Evolutionary conservation across 352 stramenopile genomes (phyloP).

Genomic region (Phytophthora brassicae): DNA sequence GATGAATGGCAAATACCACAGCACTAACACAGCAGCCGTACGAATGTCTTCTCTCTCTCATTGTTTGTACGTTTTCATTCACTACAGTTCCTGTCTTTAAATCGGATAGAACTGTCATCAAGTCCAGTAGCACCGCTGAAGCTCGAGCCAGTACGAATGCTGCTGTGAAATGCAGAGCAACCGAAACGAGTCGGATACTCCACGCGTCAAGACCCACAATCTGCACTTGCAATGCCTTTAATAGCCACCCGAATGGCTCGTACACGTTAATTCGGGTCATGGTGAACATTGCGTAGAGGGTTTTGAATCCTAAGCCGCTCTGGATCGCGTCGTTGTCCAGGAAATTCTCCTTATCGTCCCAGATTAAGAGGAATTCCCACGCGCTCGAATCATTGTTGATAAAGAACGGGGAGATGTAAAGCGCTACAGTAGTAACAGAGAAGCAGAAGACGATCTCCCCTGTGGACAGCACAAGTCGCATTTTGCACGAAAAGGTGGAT

Average conservation of each 20-base stretch:
- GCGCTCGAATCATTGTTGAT: slow-evolving; percentile 1
- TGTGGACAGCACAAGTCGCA: slow-evolving; percentile 25
- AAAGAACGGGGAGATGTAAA: slow-evolving; percentile 26
- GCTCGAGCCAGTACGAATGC: slow-evolving; percentile 29
- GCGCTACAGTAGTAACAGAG: slow-evolving; percentile 1
- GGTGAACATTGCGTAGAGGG: slow-evolving; percentile 49
- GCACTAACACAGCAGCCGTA: slow-evolving; percentile 44
- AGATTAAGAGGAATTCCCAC: slow-evolving; percentile 56
- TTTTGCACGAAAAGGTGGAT: slow-evolving; percentile 12
- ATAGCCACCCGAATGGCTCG: slow-evolving; percentile 64
- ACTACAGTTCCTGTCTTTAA: background rate
- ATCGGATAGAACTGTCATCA: slow-evolving; percentile 19
- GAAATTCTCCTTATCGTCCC: slow-evolving; percentile 69
- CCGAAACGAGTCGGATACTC: slow-evolving; percentile 42
- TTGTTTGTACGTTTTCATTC: background rate
- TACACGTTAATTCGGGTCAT: slow-evolving; percentile 68
- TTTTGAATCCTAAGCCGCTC: slow-evolving; percentile 29
- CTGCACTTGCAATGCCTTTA: slow-evolving; percentile 54
- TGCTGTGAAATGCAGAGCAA: slow-evolving; percentile 42
- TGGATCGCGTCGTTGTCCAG: slow-evolving; percentile 51
- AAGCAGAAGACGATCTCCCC: slow-evolving; percentile 20
- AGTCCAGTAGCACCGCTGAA: slow-evolving; percentile 30
- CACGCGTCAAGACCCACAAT: slow-evolving; percentile 39
- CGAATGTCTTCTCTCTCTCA: slow-evolving; percentile 4
- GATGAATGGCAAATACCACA: slow-evolving; percentile 60